Evolutionary conservation across 495 filamentous ascomycete species (phyloP).

Genomic region (Penicillium paradoxum): DNA sequence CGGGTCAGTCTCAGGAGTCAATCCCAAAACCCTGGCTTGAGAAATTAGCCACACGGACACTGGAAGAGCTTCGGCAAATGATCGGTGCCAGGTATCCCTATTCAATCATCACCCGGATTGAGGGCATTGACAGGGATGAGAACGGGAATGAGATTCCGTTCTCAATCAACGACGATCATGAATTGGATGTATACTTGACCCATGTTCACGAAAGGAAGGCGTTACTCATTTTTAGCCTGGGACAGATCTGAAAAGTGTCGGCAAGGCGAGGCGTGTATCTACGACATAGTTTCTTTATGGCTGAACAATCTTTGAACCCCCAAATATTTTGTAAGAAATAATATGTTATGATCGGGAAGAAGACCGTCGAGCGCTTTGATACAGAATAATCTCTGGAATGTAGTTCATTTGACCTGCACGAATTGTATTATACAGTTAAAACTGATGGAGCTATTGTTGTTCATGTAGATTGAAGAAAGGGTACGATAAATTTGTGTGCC

Average conservation of each 20-base stretch:
- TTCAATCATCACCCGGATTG: slow-evolving; percentile 50
- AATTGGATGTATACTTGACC: slow-evolving; percentile 63
- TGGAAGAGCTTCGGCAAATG: slow-evolving; percentile 51
- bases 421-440: no score
- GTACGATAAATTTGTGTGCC: no score
- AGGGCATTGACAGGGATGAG: slow-evolving; percentile 60
- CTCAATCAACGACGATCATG: slow-evolving; percentile 61
- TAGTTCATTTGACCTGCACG: no score
- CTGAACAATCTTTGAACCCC: no score
- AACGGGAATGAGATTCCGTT: slow-evolving; percentile 53
- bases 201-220: slow-evolving; percentile 61
- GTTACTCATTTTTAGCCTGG: slow-evolving; percentile 53
- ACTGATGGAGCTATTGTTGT: no score
- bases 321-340: no score
- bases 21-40: slow-evolving; percentile 56
- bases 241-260: slow-evolving; percentile 15
- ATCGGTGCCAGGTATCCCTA: slow-evolving; percentile 54
- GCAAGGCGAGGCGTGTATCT: background rate
- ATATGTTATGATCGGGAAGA: no score
- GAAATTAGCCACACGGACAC: slow-evolving; percentile 49
- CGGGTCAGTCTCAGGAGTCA: slow-evolving; percentile 41
- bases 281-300: background rate
- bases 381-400: no score
- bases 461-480: no score
- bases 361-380: no score